Base-by-base conservation (phyloP, 2,329 filamentous ascomycete genomes). In the Arthrobotrys iridis region DNA sequence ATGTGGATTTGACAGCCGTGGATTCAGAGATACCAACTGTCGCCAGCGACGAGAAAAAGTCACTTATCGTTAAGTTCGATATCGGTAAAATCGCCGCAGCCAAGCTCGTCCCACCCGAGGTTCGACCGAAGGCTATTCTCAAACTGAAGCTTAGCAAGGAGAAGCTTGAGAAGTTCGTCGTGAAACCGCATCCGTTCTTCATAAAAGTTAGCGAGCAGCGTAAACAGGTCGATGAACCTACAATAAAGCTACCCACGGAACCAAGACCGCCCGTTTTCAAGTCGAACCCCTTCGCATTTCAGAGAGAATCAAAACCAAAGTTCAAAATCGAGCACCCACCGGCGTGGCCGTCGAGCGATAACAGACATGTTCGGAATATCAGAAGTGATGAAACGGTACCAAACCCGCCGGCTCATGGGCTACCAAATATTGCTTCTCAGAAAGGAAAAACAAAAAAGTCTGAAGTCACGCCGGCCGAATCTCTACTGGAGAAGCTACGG, bases 101-200 rank as follows among this genome's bases (percentile, higher is more conserved):
- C 15, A 48, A 28, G 26, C 63, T 75, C 15, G 28, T 41, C 1
- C 71, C 71, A 15, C 63, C 71, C 3, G 40, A 46, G 15, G 37
- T 57, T 22, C 57, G 67, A 33, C 67, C 71, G 10, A 55, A 55
- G 10, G 48, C 64, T 5, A 26, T 75, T 1, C 40, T 68, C 10
- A 55, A 28, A 2, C 63, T 75, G 11, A 75, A 52, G n/a, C 33
- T 75, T 41, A 37, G 30, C 37, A 75, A 68, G 48, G 26, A 57
- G 11, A 33, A 59, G 10, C 71, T 75, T 13, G 46, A 68, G 48
- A 48, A 26, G 24, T 59, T 75, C 26, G 15, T 63, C 5, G 63
- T 65, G 6, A 75, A 75, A 24, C 63, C 63, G 7, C 71, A 75
- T 52, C 71, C 71, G 11, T 75, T 75, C 37, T 75, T 75, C 10